These are phyloP conservation scores for Gardenia jasminoides DNA, from an alignment of 257 asterid genomes.

Conservation along the genomic window DNA sequence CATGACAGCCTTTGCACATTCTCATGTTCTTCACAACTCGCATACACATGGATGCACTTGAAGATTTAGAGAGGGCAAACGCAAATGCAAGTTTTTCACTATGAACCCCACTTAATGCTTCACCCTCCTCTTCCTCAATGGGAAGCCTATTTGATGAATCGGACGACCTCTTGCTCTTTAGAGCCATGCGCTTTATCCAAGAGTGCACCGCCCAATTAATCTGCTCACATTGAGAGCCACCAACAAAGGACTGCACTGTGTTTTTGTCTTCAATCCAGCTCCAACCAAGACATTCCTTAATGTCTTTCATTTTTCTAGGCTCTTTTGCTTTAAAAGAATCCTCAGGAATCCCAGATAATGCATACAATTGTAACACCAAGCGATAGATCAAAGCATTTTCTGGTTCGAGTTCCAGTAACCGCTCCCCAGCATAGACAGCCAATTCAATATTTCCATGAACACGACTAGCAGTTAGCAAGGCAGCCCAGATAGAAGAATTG, in stretches of 20 bases:
- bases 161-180: slow-evolving; percentile 28
- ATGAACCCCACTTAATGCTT: slow-evolving; percentile 47
- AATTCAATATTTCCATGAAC: slow-evolving; percentile 52
- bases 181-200: slow-evolving; percentile 44
- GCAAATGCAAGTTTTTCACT: slow-evolving; percentile 75
- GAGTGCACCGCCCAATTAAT: slow-evolving; percentile 34
- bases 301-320: slow-evolving; percentile 36
- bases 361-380: slow-evolving; percentile 47
- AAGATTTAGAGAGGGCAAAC: slow-evolving; percentile 44
- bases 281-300: slow-evolving; percentile 35
- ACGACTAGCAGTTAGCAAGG: slow-evolving; percentile 65
- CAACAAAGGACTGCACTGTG: slow-evolving; percentile 42
- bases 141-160: slow-evolving; percentile 29
- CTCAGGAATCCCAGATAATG: slow-evolving; percentile 39
- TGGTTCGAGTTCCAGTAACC: slow-evolving; percentile 64
- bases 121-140: slow-evolving; percentile 61
- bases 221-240: slow-evolving; percentile 34
- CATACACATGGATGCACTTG: slow-evolving; percentile 30
- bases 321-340: slow-evolving; percentile 33
- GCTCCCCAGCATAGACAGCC: slow-evolving; percentile 67
- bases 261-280: slow-evolving; percentile 64
- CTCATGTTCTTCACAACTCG: slow-evolving; percentile 66
- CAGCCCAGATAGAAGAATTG: slow-evolving; percentile 54
- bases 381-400: slow-evolving; percentile 39
- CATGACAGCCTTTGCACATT: slow-evolving; percentile 73